Evolutionary conservation across 228 moss, liverwort and hornwort genomes (phyloP), one percentile per base, ranked within the genome.

Genomic region (Sphagnum magellanicum): DNA sequence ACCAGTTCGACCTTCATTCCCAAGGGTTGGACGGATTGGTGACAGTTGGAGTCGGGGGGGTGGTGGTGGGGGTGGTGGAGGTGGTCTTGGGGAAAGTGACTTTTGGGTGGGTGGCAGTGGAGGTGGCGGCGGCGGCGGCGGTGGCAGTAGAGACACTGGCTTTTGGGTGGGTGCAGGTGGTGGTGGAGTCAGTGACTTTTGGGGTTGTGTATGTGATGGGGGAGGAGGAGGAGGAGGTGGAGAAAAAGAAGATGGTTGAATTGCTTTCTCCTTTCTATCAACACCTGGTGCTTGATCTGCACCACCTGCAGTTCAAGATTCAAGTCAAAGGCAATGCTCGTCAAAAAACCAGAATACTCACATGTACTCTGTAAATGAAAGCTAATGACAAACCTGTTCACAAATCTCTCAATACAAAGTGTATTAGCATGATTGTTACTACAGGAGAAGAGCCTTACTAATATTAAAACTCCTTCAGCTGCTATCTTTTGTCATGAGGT

Each of bases 41-140:
- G 50, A 32, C 16, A 61, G 7, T 6, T 70, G 59, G 48, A 50
- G 48, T 61, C 60, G 69, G 14, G 69, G 60, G 59, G 81, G 75
- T 64, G 74, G 81, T 11, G 68, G 82, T 49, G 74, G 83, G 0
- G 76, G 79, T 16, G 81, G 79, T 1, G 79, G 85, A 70, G 15
- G 16, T 50, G 63, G 16, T 32, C 32, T 15, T 59, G 11, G 59
- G 59, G 59, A 59, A 11, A 3, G 15, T 11, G 59, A 11, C 15
- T 59, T 15, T 32, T 32, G 32, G 32, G 32, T 32, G 14, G 61
- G 60, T 14, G 65, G 64, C 1, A 64, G 64, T 16, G 63, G 80
- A 72, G 55, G 80, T 67, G 65, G 71, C 4, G 73, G 73, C 4
- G 67, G 76, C 53, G 74, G 63, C 16, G 74, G 48, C 53, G 71